These are phyloP conservation scores for Aspergillus affinis DNA, from an alignment of 495 filamentous ascomycete species.

Conservation along the genomic window DNA sequence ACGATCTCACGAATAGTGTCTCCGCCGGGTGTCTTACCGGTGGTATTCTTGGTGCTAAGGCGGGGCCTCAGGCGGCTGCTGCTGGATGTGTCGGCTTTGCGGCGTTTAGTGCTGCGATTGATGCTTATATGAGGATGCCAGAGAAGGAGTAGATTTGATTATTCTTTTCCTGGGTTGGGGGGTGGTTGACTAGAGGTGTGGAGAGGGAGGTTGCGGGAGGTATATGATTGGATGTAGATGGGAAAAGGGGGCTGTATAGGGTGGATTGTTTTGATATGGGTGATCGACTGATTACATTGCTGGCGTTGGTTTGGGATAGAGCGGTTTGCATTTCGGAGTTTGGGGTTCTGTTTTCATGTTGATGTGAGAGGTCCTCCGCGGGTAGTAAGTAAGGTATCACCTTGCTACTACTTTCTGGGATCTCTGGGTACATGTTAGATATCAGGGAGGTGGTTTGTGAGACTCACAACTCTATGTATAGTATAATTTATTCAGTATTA, in stretches of 20 bases:
- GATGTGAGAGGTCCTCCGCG: background rate
- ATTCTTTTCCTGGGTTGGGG: background rate
- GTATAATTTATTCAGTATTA: background rate
- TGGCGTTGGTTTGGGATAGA: too few relatives aligned
- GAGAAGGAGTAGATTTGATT: constrained; percentile 22
- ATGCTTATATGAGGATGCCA: constrained; percentile 79
- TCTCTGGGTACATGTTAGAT: too few relatives aligned
- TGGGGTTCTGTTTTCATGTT: background rate
- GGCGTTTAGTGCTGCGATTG: constrained; percentile 92
- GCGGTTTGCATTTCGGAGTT: background rate
- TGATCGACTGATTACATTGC: background rate
- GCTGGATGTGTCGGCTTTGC: constrained; percentile 93
- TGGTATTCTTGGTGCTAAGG: constrained; percentile 77
- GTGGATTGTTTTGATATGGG: background rate
- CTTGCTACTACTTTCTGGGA: too few relatives aligned
- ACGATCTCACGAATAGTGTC: constrained; percentile 86
- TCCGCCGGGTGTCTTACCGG: constrained; percentile 90
- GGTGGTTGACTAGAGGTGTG: too few relatives aligned
- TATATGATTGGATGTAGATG: background rate
- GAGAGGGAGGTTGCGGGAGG: background rate
- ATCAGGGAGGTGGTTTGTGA: background rate
- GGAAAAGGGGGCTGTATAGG: too few relatives aligned
- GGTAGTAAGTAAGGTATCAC: too few relatives aligned
- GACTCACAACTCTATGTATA: background rate
- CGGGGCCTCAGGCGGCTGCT: constrained; percentile 86